Percentiles rank a stretch among this genome's conserved stretches.
phyloP scores from a whole-genome alignment of 2,329 filamentous ascomycete species.

The Ophiocordyceps unilateralis region DNA sequence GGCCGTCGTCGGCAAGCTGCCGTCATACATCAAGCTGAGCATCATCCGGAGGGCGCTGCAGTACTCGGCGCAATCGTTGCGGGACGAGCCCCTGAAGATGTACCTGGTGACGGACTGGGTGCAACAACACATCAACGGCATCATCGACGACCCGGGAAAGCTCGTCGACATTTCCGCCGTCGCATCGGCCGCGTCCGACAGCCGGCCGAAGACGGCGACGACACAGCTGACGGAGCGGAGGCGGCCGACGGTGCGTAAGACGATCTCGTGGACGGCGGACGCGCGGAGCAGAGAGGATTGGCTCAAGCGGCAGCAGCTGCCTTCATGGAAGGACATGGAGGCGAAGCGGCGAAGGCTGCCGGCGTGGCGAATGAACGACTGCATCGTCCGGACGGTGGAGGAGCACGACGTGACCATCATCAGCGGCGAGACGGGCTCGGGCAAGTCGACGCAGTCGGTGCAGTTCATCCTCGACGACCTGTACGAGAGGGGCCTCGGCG shows the following conservation, averaged over 20 bases:
- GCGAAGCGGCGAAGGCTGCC: constrained; percentile 56
- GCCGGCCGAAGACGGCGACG: constrained; percentile 13
- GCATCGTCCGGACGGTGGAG: constrained; percentile 59
- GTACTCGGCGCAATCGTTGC: constrained; percentile 51
- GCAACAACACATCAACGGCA: constrained; percentile 64
- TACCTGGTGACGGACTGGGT: constrained; percentile 87
- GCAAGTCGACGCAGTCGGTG: constrained; percentile 92
- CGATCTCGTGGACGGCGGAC: constrained; percentile 47
- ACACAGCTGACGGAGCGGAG: no score
- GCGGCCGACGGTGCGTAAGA: constrained; percentile 28
- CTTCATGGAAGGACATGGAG: constrained; percentile 60
- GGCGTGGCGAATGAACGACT: constrained; percentile 69
- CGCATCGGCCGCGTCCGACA: constrained; percentile 46
- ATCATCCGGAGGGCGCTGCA: constrained; percentile 61
- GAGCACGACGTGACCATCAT: constrained; percentile 85
- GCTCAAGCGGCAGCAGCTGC: constrained; percentile 46
- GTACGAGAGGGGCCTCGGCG: constrained; percentile 58
- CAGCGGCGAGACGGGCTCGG: constrained; percentile 89
- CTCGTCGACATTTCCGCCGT: constrained; percentile 73
- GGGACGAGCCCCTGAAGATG: constrained; percentile 75
- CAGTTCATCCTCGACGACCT: constrained; percentile 91
- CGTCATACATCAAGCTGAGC: constrained; percentile 85
- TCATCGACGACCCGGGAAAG: constrained; percentile 70
- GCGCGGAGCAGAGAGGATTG: constrained; percentile 47
- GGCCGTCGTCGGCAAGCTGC: constrained; percentile 52